Percentiles rank a stretch among this genome's conserved stretches.
These are phyloP conservation scores for Aspergillus wentii DNA, from an alignment of 495 filamentous ascomycete genomes.

Conservation along the genomic window DNA sequence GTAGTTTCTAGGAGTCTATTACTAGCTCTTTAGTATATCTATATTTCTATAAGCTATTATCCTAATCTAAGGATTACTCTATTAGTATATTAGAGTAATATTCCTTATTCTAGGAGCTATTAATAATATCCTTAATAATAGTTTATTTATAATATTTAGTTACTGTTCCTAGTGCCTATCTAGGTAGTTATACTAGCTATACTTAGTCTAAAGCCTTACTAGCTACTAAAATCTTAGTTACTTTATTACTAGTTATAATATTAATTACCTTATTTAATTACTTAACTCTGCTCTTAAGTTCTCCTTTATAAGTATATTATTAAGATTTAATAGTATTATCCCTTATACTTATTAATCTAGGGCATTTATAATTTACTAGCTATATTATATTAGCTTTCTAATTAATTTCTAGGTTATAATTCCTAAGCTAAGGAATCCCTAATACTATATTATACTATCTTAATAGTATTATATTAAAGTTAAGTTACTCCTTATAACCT, in stretches of 20 bases:
- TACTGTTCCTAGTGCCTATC: not conserved
- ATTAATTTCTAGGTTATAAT: constrained; percentile 11
- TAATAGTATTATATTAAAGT: not conserved
- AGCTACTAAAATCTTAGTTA: not conserved
- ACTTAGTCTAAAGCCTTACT: not conserved
- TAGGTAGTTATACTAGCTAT: not conserved
- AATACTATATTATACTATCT: not conserved
- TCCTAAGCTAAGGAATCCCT: not conserved
- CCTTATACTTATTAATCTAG: too few relatives aligned
- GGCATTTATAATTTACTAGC: not conserved
- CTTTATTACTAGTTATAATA: too few relatives aligned
- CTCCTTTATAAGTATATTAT: too few relatives aligned
- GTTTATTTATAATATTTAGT: not conserved
- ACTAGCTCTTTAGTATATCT: not conserved
- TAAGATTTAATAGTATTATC: too few relatives aligned
- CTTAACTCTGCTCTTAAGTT: too few relatives aligned
- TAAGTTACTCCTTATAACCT: not conserved
- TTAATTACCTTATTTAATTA: too few relatives aligned
- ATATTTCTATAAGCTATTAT: not conserved
- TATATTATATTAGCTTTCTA: not conserved
- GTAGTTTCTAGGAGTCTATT: not conserved
- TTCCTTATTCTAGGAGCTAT: not conserved
- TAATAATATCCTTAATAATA: not conserved
- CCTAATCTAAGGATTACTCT: not conserved
- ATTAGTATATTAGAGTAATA: not conserved